Conservation (phyloP, 2,329 filamentous ascomycete species). For the Phaeosphaeria sp. region DNA sequence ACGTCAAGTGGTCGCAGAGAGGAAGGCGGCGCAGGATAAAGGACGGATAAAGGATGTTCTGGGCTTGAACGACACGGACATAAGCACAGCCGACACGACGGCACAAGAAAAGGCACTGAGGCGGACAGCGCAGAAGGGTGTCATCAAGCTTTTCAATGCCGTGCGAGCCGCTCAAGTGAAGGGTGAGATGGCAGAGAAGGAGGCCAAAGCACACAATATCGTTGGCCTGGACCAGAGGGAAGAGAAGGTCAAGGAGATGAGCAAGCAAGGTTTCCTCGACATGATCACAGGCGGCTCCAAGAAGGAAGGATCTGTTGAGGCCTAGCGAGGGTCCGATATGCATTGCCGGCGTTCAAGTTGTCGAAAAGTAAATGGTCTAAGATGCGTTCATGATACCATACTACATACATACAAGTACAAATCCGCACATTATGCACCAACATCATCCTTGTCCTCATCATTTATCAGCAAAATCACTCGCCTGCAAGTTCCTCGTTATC, state of each 20-base stretch:
- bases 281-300: constrained; percentile 71
- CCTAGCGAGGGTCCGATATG: too few relatives aligned
- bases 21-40: constrained; percentile 79
- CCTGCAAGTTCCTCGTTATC: constrained; percentile 96
- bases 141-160: constrained; percentile 95
- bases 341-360: background rate
- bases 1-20: constrained; percentile 79
- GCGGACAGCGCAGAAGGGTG: constrained; percentile 90
- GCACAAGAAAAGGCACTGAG: constrained; percentile 80
- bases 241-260: constrained; percentile 93
- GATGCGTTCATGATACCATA: constrained; percentile 11
- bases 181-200: constrained; percentile 76
- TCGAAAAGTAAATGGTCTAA: background rate
- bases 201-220: constrained; percentile 72
- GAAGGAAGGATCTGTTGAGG: constrained; percentile 33
- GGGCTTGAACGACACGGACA: constrained; percentile 60
- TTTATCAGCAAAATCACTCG: constrained; percentile 76
- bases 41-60: constrained; percentile 89
- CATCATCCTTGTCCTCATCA: background rate
- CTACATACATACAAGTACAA: constrained; percentile 1
- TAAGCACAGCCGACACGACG: constrained; percentile 59
- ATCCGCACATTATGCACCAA: background rate
- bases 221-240: constrained; percentile 81
- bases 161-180: constrained; percentile 91
- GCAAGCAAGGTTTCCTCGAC: constrained; percentile 94